These are phyloP conservation scores for Fusarium sp. DNA, from an alignment of 2,329 filamentous ascomycete species.

Conservation along the genomic window DNA sequence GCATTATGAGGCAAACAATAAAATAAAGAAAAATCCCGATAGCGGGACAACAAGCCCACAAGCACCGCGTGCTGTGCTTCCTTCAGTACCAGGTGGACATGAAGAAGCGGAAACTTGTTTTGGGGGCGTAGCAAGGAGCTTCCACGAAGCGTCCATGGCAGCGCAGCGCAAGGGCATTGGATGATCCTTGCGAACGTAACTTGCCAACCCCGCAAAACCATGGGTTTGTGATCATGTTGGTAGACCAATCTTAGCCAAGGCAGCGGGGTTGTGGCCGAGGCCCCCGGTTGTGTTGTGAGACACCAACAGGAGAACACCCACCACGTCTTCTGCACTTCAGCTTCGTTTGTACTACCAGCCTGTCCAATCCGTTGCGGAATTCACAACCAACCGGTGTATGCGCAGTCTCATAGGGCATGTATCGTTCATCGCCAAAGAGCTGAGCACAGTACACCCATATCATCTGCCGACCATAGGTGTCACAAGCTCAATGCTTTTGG, in stretches of 20 bases:
- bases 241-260: slow-evolving; percentile 28
- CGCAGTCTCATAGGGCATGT: slow-evolving; percentile 5
- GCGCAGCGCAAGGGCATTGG: slow-evolving; percentile 16
- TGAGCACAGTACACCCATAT: slow-evolving; percentile 18
- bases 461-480: slow-evolving; percentile 67
- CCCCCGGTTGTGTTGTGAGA: slow-evolving; percentile 24
- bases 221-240: slow-evolving; percentile 39
- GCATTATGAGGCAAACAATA: slow-evolving; percentile 24
- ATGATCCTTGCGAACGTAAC: slow-evolving; percentile 41
- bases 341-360: slow-evolving; percentile 7
- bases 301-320: slow-evolving; percentile 17
- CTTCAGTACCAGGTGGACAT: slow-evolving; percentile 29
- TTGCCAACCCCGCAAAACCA: slow-evolving; percentile 37
- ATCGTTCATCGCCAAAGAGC: background rate
- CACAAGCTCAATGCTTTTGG: slow-evolving; percentile 72
- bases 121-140: slow-evolving; percentile 4
- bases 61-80: slow-evolving; percentile 37
- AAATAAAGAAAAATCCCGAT: slow-evolving; percentile 3
- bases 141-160: slow-evolving; percentile 3
- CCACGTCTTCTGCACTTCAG: slow-evolving; percentile 7
- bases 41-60: slow-evolving; percentile 16
- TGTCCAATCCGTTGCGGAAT: slow-evolving; percentile 9
- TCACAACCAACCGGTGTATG: slow-evolving; percentile 15
- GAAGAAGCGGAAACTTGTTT: slow-evolving; percentile 16
- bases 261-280: slow-evolving; percentile 31